These are phyloP conservation scores for Clarireedia paspali DNA, from an alignment of 2,329 filamentous ascomycete species.

Conservation along the genomic window DNA sequence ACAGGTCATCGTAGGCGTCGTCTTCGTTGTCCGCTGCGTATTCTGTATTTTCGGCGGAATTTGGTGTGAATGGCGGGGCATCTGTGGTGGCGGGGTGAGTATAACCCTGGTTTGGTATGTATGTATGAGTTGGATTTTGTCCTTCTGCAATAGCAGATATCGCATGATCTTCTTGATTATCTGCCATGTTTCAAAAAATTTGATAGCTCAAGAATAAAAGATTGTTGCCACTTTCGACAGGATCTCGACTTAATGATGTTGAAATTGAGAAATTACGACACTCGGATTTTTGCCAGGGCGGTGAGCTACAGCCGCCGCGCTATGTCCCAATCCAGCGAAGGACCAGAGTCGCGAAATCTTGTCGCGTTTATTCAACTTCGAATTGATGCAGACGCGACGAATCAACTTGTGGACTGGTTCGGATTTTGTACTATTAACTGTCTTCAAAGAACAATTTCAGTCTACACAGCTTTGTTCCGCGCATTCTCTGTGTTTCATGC, in stretches of 20 bases:
- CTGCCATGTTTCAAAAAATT: slow-evolving; percentile 14
- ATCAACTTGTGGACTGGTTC: background rate
- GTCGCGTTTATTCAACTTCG: slow-evolving; percentile 6
- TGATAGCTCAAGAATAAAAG: background rate
- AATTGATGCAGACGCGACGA: slow-evolving; percentile 5
- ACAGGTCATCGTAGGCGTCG: slow-evolving; percentile 38
- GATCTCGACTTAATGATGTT: background rate
- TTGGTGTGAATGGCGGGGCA: slow-evolving; percentile 27
- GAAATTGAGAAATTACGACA: slow-evolving; percentile 3
- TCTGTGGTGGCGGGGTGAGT: slow-evolving; percentile 31
- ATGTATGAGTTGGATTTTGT: slow-evolving; percentile 38
- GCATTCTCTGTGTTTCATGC: background rate
- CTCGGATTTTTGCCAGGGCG: slow-evolving; percentile 6
- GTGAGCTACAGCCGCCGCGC: slow-evolving; percentile 1
- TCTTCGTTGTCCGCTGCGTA: slow-evolving; percentile 32
- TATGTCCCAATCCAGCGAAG: background rate
- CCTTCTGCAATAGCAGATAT: slow-evolving; percentile 33
- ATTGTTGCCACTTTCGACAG: background rate
- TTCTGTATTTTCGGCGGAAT: slow-evolving; percentile 25
- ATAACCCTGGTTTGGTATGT: slow-evolving; percentile 42
- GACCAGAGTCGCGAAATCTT: slow-evolving; percentile 2
- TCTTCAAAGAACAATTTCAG: no score
- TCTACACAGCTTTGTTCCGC: background rate
- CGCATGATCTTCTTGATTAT: slow-evolving; percentile 8
- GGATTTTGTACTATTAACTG: background rate